phyloP scores from a whole-genome alignment of 2,329 filamentous ascomycete species.

The Paecilomyces niveus region DNA sequence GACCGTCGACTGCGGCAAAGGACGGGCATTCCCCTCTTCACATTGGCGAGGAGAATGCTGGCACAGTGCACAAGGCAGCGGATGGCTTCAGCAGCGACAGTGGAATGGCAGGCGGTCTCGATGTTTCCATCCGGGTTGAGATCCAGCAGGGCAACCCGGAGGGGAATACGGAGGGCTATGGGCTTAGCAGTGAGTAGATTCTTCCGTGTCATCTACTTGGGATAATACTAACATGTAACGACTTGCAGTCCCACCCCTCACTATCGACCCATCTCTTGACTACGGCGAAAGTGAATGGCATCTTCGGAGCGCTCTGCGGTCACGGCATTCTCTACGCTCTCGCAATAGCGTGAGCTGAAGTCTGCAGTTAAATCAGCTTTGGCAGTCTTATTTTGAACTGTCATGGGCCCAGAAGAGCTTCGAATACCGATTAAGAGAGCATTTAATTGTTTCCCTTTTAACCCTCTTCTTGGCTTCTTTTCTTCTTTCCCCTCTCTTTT shows the following conservation, averaged over 20 bases:
- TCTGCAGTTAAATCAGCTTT: neutral
- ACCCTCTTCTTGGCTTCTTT: neutral
- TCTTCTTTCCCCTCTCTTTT: neutral
- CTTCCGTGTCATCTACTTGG: neutral
- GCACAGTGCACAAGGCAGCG: slow-evolving; percentile 70
- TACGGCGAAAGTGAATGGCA: neutral
- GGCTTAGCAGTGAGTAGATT: slow-evolving; percentile 38
- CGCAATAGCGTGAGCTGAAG: neutral
- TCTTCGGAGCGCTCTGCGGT: neutral
- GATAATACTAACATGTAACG: neutral
- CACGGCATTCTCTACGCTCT: neutral
- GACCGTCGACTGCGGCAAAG: slow-evolving; percentile 34
- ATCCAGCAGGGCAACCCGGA: slow-evolving; percentile 36
- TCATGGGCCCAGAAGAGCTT: neutral
- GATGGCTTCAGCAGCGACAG: slow-evolving; percentile 33
- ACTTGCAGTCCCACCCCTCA: neutral
- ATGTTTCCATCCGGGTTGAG: slow-evolving; percentile 41
- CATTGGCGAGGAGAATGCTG: slow-evolving; percentile 67
- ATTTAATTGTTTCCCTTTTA: neutral
- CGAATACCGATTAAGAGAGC: neutral
- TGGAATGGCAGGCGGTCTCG: slow-evolving; percentile 34
- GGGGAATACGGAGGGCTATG: slow-evolving; percentile 41
- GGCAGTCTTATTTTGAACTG: neutral
- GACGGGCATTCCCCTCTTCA: slow-evolving; percentile 68
- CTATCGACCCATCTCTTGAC: neutral